Evolutionary conservation across 306 rosid genomes (phyloP), one percentile per base, ranked within the genome.

Genomic region (Heteromeles arbutifolia): DNA sequence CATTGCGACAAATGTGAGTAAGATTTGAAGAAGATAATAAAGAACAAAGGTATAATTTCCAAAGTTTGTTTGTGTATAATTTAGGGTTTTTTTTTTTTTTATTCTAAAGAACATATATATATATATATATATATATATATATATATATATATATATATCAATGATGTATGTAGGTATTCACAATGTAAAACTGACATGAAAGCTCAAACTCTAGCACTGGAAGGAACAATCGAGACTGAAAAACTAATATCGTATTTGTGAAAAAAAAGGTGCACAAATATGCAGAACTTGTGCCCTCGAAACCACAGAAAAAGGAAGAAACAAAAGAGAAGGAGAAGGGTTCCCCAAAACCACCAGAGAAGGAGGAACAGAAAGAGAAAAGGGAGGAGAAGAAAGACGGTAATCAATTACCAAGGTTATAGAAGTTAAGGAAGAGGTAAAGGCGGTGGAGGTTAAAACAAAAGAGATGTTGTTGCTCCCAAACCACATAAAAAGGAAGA

Each of bases 1-100:
- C 98, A 94, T 70, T 94, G 97, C 74, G 73, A 79, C 70, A 83
- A 93, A 85, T 93, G 98, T 71, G 97, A 87, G 84, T 82, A 85
- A 74, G 98, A 93, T 82, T 85, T 93, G 67, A 80, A 76, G 11
- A 91, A 31, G 77, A 72, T 94, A 81, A 37, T 94, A 24, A 84
- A 43, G 86, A 89, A 86, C 81, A 91, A 76, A 86, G 98, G 92
- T 37, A 11, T 19, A 13, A 67, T 19, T n/a, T 5, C 32, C 3
- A 67, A 26, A 52, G 11, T 57, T 67, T 19, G 12, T 5, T 34
- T 64, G 37, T 39, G 21, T 76, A 13, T 21, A 11, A 70, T 52
- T 58, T 15, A 3, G 61, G 54, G 11, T 1, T 34, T 6, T 26
- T 32, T 54, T 34, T 65, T 37, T 5, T 50, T 50, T 2, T 21